phyloP scores from a whole-genome alignment of 192 early-diverging fungal species.

The Coemansia sp. region DNA sequence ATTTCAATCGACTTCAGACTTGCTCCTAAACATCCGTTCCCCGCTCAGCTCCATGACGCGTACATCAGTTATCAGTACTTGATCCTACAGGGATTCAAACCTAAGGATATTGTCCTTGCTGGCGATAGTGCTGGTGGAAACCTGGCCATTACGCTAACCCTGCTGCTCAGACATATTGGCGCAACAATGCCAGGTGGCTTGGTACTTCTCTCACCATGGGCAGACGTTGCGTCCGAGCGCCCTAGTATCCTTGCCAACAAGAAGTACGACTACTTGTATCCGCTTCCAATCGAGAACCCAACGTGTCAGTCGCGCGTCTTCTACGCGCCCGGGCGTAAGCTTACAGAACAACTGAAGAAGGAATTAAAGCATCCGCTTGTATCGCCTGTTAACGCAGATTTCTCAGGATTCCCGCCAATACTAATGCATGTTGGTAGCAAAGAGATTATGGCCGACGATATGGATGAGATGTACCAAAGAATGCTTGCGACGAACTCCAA shows the following conservation, averaged over 20 bases:
- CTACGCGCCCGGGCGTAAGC: constrained; percentile 33
- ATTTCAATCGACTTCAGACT: constrained; percentile 49
- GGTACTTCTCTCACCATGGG: constrained; percentile 57
- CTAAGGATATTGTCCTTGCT: constrained; percentile 59
- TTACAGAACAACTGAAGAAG: constrained; percentile 17
- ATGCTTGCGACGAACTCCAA: constrained; percentile 27
- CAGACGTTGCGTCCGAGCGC: constrained; percentile 15
- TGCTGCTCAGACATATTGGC: constrained; percentile 59
- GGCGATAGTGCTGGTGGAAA: constrained; percentile 78
- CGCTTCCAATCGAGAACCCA: constrained; percentile 20
- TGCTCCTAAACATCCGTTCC: constrained; percentile 46
- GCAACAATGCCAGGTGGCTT: constrained; percentile 53
- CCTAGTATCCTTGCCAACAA: constrained; percentile 22
- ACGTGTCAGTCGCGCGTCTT: constrained; percentile 22
- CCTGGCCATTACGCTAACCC: constrained; percentile 56
- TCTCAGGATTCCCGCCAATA: constrained; percentile 34
- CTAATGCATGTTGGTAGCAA: constrained; percentile 43
- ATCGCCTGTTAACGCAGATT: constrained; percentile 42
- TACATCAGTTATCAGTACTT: constrained; percentile 57
- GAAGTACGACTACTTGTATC: constrained; percentile 26
- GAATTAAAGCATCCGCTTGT: constrained; percentile 40
- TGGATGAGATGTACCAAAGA: constrained; percentile 32
- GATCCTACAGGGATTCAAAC: constrained; percentile 56
- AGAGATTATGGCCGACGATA: constrained; percentile 38
- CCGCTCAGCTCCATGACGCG: constrained; percentile 65